Evolutionary conservation across 1,284 basidiomycete species (phyloP), one percentile per base, ranked within the genome.

Genomic region (Moesziomyces sp.): DNA sequence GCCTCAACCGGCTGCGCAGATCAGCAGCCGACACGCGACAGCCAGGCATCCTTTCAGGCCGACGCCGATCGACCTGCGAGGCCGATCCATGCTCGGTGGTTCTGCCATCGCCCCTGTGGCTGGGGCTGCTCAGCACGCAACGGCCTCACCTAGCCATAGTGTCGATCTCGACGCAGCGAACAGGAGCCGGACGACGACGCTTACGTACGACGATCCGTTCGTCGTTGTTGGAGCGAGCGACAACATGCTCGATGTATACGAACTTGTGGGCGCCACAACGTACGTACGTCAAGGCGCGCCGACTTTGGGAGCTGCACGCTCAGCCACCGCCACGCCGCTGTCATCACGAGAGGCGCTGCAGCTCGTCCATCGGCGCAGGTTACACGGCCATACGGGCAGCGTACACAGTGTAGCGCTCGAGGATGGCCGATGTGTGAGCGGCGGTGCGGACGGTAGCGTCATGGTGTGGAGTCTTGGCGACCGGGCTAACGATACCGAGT

Each of bases 321-420:
- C 63, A 21, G 63, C 63, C 19, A 73, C 63, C 10, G 60, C 63
- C 21, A 66, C 63, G n/a, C 54, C 59, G n/a, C 8, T 21, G 26
- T 55, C 62, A 13, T 49, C 43, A 4, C 44, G 48, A 18, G 47
- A 46, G 5, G 46, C 47, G 1, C 55, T 82, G 10, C 58, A 65
- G 16, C 55, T 84, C 16, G 50, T 57, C 13, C 80, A 82, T 53
- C 68, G 75, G 16, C 60, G 74, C 6, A 76, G 77, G 3, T 58
- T 84, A 3, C 77, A 83, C 46, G 84, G 84, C 11, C 84, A 84
- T 34, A 83, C 82, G 10, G 77, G 80, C 3, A 58, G 79, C 38
- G 80, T 84, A 0, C 61, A 60, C n/a, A 66, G 70, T 44, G 79
- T 84, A 5, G 74, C 81, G 11, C 51, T 84, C n/a, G 54, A 77